These are phyloP conservation scores for Entomortierella beljakovae DNA, from an alignment of 192 early-diverging fungal genomes.

Conservation along the genomic window DNA sequence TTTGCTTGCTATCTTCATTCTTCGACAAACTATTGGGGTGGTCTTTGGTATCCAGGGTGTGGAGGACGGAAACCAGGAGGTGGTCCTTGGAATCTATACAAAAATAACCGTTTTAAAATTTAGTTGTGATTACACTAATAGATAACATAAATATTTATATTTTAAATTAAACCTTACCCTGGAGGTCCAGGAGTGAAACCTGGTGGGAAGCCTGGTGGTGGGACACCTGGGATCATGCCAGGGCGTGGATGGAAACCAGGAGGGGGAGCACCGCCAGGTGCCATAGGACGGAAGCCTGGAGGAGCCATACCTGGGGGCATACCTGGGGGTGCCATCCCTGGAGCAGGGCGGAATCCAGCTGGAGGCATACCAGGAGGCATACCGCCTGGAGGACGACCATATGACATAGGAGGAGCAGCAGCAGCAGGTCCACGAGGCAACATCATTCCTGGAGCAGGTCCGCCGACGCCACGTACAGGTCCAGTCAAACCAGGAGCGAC, in stretches of 20 bases:
- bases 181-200: slow-evolving; percentile 57
- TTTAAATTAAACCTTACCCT: no score
- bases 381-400: slow-evolving; percentile 74
- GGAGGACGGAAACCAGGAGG: slow-evolving; percentile 50
- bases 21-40: slow-evolving; percentile 18
- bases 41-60: slow-evolving; percentile 39
- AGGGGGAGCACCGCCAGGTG: slow-evolving; percentile 60
- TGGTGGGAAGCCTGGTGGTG: slow-evolving; percentile 56
- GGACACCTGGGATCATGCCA: slow-evolving; percentile 50
- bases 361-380: slow-evolving; percentile 70
- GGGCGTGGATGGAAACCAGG: slow-evolving; percentile 72
- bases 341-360: slow-evolving; percentile 57
- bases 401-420: slow-evolving; percentile 79
- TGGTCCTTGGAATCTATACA: slow-evolving; percentile 33
- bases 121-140: not conserved
- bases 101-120: not conserved
- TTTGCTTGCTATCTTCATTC: not conserved
- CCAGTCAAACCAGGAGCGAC: slow-evolving; percentile 77
- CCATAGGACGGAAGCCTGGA: slow-evolving; percentile 63
- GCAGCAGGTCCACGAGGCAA: slow-evolving; percentile 77
- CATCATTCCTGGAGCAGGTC: slow-evolving; percentile 92
- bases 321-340: slow-evolving; percentile 48
- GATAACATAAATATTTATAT: not conserved
- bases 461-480: slow-evolving; percentile 96
- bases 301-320: slow-evolving; percentile 62